Conservation (phyloP, 1,139 yeast species). For the Blastobotrys buckinghamii region DNA sequence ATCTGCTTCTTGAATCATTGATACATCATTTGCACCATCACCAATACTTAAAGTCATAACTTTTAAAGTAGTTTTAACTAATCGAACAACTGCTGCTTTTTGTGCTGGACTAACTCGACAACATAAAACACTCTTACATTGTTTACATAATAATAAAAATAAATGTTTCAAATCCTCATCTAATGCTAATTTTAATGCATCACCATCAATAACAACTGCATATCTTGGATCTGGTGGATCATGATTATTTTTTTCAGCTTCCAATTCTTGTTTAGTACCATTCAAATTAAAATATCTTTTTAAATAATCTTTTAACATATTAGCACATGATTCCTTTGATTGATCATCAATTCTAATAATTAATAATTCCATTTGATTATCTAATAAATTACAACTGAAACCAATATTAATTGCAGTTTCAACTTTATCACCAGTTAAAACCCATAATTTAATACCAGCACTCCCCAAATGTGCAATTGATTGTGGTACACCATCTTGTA, state of each 20-base stretch:
- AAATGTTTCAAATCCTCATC: conserved; percentile 56
- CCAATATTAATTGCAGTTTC: conserved; percentile 98
- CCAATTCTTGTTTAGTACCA: conserved; percentile 56
- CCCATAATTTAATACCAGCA: conserved; percentile 97
- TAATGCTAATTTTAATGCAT: conserved; percentile 71
- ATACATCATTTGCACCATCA: conserved; percentile 97
- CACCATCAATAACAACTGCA: conserved; percentile 92
- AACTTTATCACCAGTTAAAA: conserved; percentile 93
- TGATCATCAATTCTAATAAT: conserved; percentile 50
- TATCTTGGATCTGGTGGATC: conserved; percentile 68
- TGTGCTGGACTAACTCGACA: conserved; percentile 98
- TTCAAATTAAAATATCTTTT: conserved; percentile 54
- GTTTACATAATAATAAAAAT: conserved; percentile 81
- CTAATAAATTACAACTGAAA: conserved; percentile 85
- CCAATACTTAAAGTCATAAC: conserved; percentile 94
- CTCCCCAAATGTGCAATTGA: conserved; percentile 75
- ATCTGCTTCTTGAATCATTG: conserved; percentile 98
- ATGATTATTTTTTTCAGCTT: conserved; percentile 62
- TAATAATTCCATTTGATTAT: conserved; percentile 78
- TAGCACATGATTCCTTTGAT: conserved; percentile 44
- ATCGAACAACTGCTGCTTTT: conserved; percentile 89
- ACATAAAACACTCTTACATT: conserved; percentile 88
- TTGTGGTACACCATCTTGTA: conserved; percentile 95
- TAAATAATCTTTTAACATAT: conserved; percentile 55
- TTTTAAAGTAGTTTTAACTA: conserved; percentile 74